Base-by-base conservation (phyloP, 2,329 filamentous ascomycete species). In the Mollisia scopiformis region DNA sequence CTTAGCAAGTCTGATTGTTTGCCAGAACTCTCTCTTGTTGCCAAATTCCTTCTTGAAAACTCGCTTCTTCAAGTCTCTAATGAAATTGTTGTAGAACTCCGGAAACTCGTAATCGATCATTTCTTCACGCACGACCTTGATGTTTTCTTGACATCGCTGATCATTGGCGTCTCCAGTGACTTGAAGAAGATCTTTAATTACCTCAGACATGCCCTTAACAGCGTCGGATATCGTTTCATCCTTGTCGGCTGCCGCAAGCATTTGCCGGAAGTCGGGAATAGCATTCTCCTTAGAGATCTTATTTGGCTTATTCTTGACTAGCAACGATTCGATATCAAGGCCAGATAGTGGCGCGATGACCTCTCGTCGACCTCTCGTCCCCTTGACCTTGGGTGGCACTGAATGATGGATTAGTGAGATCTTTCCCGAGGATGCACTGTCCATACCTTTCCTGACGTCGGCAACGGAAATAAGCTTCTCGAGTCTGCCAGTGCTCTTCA, bases 201-300 rank as follows among this genome's bases (percentile, higher is more conserved):
- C 88, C 4, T 73, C 73, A 13, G 83, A 86, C 85, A 98, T 90
- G 71, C 96, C 91, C 65, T 87, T 85, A 6, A 87, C 82, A 1
- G 90, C 89, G 19, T 88, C 84, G 62, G 86, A 80, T 56, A 96
- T 84, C 3, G 84, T 80, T 1, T 83, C 78, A 1, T 89, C 78
- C 28, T 88, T 83, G 6, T 85, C 82, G 0, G 89, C 82, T 1
- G 78, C 77, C 1, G 80, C 80, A 16, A 98, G 80, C 2, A 88
- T 83, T 73, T 92, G 92, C 73, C 93, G 96, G 84, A 97, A 97
- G 62, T 94, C 91, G 0, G 95, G 93, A 5, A 98, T 87, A 1
- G 93, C 87, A 65, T 98, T 98, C 10, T 89, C 83, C 0, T 84
- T 74, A 8, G 85, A 83, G 59, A 90, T 87, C 58, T 77, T 78